phyloP scores from a whole-genome alignment of 148 eudicot genomes.

The Camellia granthamiana region DNA sequence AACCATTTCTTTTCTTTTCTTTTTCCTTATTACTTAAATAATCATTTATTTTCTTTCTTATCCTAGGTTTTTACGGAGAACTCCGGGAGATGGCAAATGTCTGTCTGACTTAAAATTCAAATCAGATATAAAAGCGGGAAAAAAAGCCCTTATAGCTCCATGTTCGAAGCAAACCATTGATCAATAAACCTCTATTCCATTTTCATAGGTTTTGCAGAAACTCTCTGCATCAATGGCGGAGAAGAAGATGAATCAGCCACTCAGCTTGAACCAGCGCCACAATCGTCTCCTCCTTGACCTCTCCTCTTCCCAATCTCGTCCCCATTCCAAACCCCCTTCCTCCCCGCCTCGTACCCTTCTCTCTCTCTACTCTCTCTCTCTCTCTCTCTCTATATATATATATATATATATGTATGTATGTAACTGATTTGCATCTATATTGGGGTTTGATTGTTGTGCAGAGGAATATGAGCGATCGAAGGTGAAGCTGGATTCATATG shows the following conservation, averaged over 20 bases:
- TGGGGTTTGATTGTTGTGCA: background rate
- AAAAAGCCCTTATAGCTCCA: background rate
- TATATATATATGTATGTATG: background rate
- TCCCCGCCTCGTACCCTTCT: constrained; percentile 1
- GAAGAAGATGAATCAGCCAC: constrained; percentile 34
- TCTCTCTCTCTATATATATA: background rate
- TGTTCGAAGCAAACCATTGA: too few species aligned
- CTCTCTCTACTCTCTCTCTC: constrained; percentile 12
- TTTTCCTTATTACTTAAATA: too few species aligned
- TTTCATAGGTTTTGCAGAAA: constrained; percentile 6
- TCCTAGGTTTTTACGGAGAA: too few species aligned
- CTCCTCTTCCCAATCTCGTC: constrained; percentile 51
- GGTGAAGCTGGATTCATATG: constrained; percentile 8
- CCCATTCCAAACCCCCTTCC: constrained; percentile 13
- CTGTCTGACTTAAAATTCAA: background rate
- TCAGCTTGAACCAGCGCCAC: constrained; percentile 70
- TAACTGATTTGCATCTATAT: background rate
- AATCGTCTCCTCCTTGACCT: constrained; percentile 37
- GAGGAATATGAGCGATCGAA: background rate
- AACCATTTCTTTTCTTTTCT: too few species aligned
- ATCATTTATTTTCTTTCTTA: too few species aligned
- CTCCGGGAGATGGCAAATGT: too few species aligned
- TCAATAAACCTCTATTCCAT: too few species aligned
- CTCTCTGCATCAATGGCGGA: constrained; percentile 29
- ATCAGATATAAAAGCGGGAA: background rate